phyloP scores from a whole-genome alignment of 768 basidiomycete species.

The Tulasnella sp. region DNA sequence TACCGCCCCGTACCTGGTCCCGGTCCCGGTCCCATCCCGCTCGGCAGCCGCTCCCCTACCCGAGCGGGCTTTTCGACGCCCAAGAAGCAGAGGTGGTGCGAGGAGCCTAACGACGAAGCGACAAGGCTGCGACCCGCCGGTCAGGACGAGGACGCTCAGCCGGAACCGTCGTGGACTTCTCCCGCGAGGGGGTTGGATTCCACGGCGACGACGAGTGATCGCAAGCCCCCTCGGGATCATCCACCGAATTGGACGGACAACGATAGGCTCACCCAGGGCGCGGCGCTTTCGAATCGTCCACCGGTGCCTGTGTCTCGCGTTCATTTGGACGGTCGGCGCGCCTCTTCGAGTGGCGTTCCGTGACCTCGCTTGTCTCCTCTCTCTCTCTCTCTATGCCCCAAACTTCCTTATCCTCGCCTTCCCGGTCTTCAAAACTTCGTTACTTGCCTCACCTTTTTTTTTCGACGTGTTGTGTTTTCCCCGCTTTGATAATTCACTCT shows the following conservation, averaged over 20 bases:
- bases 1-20: neutral
- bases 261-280: neutral
- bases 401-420: neutral
- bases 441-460: neutral
- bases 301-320: neutral
- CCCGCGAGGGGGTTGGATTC: neutral
- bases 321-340: neutral
- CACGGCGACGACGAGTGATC: neutral
- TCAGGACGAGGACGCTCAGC: neutral
- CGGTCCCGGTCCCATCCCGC: too few relatives aligned
- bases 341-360: neutral
- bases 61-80: neutral
- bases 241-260: neutral
- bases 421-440: neutral
- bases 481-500: neutral
- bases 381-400: neutral
- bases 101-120: neutral
- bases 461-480: neutral
- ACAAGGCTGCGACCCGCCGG: neutral
- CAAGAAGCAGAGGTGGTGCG: neutral
- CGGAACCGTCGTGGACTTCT: neutral
- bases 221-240: neutral
- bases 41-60: neutral
- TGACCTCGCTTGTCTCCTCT: neutral
- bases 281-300: neutral